Conservation (phyloP, 768 basidiomycete species). For the Mycena filopes region DNA sequence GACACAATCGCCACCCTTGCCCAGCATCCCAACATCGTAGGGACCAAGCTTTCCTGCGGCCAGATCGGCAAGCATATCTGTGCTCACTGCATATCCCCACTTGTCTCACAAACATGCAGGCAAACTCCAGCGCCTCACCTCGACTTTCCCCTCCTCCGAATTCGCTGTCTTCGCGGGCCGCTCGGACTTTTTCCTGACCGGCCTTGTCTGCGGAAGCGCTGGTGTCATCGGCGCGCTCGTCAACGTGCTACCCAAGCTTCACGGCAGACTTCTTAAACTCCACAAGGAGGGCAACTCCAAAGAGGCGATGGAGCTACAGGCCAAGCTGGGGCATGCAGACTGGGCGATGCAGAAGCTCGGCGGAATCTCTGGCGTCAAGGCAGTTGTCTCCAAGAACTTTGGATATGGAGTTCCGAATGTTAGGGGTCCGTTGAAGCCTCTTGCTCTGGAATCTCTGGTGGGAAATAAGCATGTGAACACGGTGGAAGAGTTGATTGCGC, state of each 20-base stretch:
- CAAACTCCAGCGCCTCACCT: conserved; percentile 81
- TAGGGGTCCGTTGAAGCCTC: conserved; percentile 60
- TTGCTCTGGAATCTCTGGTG: conserved; percentile 48
- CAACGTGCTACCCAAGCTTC: conserved; percentile 70
- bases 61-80: conserved; percentile 62
- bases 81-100: not conserved
- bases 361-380: conserved; percentile 76
- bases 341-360: conserved; percentile 72
- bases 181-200: conserved; percentile 74
- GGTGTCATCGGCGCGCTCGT: conserved; percentile 75
- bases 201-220: conserved; percentile 68
- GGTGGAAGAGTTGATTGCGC: conserved; percentile 56
- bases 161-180: conserved; percentile 83
- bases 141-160: conserved; percentile 59
- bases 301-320: conserved; percentile 72
- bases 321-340: conserved; percentile 71
- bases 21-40: conserved; percentile 86
- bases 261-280: conserved; percentile 59
- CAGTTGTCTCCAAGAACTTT: conserved; percentile 69
- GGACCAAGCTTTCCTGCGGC: conserved; percentile 87
- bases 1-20: conserved; percentile 77
- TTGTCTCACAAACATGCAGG: conserved; percentile 19
- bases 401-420: conserved; percentile 67
- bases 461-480: conserved; percentile 52
- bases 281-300: conserved; percentile 62